phyloP scores from a whole-genome alignment of 305 asterid species.

The Solanum hybrid region DNA sequence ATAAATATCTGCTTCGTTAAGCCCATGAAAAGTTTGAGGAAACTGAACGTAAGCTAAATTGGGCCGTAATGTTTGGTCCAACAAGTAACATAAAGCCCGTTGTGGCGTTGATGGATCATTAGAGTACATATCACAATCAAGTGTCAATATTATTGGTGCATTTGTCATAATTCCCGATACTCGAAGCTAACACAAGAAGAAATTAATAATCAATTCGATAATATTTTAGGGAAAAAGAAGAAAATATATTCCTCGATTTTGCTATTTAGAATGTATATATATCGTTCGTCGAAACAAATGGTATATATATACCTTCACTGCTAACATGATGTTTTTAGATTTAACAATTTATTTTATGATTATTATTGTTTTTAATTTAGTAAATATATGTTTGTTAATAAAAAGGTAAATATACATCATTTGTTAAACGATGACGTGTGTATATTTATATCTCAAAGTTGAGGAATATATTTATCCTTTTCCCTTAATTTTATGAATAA shows the following conservation, averaged over 20 bases:
- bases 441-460: not conserved
- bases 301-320: not conserved
- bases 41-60: conserved; percentile 53
- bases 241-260: not conserved
- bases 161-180: conserved; percentile 71
- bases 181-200: conserved; percentile 39
- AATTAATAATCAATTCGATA: not conserved
- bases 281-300: not conserved
- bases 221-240: not conserved
- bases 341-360: too few relatives aligned
- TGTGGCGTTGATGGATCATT: conserved; percentile 60
- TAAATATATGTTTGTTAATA: not conserved
- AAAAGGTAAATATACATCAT: not conserved
- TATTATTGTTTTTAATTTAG: too few relatives aligned
- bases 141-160: conserved; percentile 57
- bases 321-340: too few relatives aligned
- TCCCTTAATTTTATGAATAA: too few relatives aligned
- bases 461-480: not conserved
- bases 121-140: conserved; percentile 85
- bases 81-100: conserved; percentile 36
- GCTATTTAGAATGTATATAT: not conserved
- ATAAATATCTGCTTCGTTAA: conserved; percentile 55
- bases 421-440: not conserved
- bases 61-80: conserved; percentile 27
- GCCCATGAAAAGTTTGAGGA: conserved; percentile 66